Evolutionary conservation across 352 stramenopile genomes (phyloP).

Genomic region (Globisporangium lucens): DNA sequence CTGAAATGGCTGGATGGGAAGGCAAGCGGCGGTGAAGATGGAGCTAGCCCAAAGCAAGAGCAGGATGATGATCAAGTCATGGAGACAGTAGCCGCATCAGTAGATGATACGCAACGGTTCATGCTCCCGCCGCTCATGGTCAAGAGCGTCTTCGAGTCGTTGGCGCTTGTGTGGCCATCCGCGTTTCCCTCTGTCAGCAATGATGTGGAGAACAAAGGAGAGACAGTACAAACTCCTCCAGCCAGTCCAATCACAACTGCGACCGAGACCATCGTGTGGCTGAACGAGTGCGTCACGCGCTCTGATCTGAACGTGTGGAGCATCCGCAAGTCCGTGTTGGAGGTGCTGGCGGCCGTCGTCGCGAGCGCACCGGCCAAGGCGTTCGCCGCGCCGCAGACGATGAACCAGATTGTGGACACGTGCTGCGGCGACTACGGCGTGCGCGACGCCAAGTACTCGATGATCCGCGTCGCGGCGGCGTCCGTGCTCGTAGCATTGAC

Average conservation of each 20-base stretch:
- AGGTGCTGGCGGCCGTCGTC: slow-evolving; percentile 33
- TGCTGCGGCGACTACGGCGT: slow-evolving; percentile 60
- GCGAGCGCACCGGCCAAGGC: slow-evolving; percentile 20
- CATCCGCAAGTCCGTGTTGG: slow-evolving; percentile 56
- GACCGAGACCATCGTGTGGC: slow-evolving; percentile 44
- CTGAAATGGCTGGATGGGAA: slow-evolving; percentile 29
- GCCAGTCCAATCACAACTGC: slow-evolving; percentile 4
- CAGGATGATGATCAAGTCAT: background rate
- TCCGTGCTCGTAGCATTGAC: slow-evolving; percentile 42
- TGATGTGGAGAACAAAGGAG: background rate
- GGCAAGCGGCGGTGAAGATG: background rate
- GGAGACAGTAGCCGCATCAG: background rate
- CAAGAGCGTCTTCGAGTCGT: slow-evolving; percentile 71
- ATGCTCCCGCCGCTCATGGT: slow-evolving; percentile 56
- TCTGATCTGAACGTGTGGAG: slow-evolving; percentile 62
- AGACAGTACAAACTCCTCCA: background rate
- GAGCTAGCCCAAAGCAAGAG: slow-evolving; percentile 10
- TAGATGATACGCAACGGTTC: slow-evolving; percentile 1
- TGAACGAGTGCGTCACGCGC: slow-evolving; percentile 35
- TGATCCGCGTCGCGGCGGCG: slow-evolving; percentile 62
- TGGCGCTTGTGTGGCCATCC: slow-evolving; percentile 47
- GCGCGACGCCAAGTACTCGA: slow-evolving; percentile 64
- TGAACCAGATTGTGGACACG: slow-evolving; percentile 33
- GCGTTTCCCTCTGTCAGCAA: background rate
- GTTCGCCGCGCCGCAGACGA: slow-evolving; percentile 24